Evolutionary conservation across 352 stramenopile genomes (phyloP).

Genomic region (Globisporangium rhizosaccharum): DNA sequence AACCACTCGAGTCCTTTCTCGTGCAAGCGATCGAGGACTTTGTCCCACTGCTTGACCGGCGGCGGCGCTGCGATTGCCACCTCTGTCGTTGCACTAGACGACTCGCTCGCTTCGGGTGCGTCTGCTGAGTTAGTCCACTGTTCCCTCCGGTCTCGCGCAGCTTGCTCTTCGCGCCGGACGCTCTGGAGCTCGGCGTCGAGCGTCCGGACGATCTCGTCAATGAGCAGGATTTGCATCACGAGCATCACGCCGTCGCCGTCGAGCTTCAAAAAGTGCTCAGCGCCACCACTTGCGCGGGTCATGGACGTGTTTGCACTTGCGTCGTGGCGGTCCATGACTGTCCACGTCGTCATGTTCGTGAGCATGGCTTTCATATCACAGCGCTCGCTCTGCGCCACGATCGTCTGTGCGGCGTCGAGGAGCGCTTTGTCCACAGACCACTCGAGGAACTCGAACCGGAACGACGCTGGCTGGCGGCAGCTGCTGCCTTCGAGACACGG

Average conservation of each 20-base stretch:
- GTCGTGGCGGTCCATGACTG: conserved; percentile 30
- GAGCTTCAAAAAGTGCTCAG: conserved; percentile 61
- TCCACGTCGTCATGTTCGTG: conserved; percentile 40
- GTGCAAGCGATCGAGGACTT: conserved; percentile 46
- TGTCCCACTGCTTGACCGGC: conserved; percentile 22
- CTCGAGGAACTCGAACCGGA: conserved; percentile 82
- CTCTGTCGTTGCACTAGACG: background rate
- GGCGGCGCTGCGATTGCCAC: background rate
- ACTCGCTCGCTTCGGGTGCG: background rate
- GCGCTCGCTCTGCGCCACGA: conserved; percentile 54
- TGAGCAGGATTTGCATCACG: conserved; percentile 75
- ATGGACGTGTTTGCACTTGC: background rate
- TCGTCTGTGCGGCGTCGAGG: conserved; percentile 60
- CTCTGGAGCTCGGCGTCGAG: conserved; percentile 54
- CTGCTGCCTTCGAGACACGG: conserved; percentile 65
- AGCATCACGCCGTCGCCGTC: conserved; percentile 67
- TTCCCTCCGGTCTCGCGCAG: conserved; percentile 6
- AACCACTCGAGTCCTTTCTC: conserved; percentile 84
- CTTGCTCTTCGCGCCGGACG: conserved; percentile 23
- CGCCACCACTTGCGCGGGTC: conserved; percentile 3
- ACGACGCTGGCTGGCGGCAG: conserved; percentile 55
- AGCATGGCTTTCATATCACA: conserved; percentile 77
- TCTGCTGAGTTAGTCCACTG: background rate
- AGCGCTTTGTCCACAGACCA: conserved; percentile 72
- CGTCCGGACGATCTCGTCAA: conserved; percentile 68